Conservation (phyloP, 148 eudicot species). For the Bassia scoparia region DNA sequence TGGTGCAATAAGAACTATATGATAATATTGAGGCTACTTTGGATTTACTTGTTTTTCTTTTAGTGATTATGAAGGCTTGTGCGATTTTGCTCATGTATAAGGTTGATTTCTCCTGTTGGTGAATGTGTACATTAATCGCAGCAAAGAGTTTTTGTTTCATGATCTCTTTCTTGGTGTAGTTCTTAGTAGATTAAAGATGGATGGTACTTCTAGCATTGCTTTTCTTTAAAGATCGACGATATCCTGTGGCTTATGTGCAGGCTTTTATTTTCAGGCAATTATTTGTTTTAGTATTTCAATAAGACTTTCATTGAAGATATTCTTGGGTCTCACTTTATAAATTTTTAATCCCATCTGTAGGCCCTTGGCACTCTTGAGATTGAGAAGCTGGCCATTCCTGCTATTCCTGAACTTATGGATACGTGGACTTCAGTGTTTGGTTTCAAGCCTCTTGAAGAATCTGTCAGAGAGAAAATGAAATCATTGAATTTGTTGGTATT, state of each 20-base stretch:
- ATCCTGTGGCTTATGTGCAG: no score
- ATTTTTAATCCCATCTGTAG: conserved; percentile 34
- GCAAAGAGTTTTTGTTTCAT: no score
- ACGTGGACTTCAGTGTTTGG: conserved; percentile 90
- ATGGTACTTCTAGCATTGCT: background rate
- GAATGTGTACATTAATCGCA: no score
- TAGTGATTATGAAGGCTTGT: background rate
- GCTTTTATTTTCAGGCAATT: background rate
- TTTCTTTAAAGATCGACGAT: background rate
- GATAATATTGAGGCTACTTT: background rate
- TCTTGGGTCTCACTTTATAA: background rate
- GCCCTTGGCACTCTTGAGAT: conserved; percentile 63
- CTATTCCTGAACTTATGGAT: conserved; percentile 59
- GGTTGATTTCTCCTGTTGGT: no score
- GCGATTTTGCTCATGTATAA: background rate
- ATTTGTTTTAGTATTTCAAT: no score
- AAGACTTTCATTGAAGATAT: background rate
- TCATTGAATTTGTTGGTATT: conserved; percentile 55
- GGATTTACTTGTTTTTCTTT: background rate
- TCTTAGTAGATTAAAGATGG: background rate
- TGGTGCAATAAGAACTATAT: background rate
- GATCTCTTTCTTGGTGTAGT: background rate
- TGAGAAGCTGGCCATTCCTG: conserved; percentile 85
- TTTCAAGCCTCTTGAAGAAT: conserved; percentile 63
- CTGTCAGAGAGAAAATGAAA: conserved; percentile 46